Base-by-base conservation (phyloP, 176 grass and related monocot genomes). In the Lolium rigidum region DNA sequence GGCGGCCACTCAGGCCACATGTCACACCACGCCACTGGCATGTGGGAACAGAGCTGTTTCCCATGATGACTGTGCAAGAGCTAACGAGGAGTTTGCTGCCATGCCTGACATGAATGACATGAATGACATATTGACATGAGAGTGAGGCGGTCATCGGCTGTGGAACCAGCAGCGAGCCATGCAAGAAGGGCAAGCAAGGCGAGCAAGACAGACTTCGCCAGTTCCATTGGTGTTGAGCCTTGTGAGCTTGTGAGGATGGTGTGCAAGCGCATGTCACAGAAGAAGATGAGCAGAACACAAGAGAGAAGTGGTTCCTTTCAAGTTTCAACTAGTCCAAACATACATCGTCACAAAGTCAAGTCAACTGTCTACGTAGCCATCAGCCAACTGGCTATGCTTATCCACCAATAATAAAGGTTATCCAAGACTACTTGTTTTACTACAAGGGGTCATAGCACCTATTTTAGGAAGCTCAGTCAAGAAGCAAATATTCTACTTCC, bases 21-120 rank as follows among this genome's bases (percentile, higher is more conserved):
- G 2, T 13, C 70, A 87, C 68, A 6, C 85, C 85, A 3, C 3
- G 77, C 78, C 77, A 79, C 15, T 25, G 39, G 77, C 77, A 86
- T 12, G 48, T 22, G 7, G 84, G 60, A 35, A 86, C 20, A 25
- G 76, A 80, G 2, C 3, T 39, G 65, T 80, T 86, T 4, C 76
- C 83, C 83, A 78, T 1, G 74, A 52, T 13, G 31, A 38, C 14
- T 48, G 69, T 71, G 69, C 46, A 13, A 52, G 8, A 61, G 82
- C 69, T 46, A 22, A 13, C 10, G 69, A 71, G 10, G 69, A 71
- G 69, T 71, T 46, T 6, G 39, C 18, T 71, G 17, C 46, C 69
- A 71, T 71, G 69, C 4, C 20, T 71, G 69, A 71, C 69, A 71
- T 71, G 69, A 71, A 71, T 0, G 69, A 71, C 69, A 71, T 46